Evolutionary conservation across 148 eudicot species (phyloP), one percentile per base, ranked within the genome.

Genomic region (Rhododendron griersonianum): DNA sequence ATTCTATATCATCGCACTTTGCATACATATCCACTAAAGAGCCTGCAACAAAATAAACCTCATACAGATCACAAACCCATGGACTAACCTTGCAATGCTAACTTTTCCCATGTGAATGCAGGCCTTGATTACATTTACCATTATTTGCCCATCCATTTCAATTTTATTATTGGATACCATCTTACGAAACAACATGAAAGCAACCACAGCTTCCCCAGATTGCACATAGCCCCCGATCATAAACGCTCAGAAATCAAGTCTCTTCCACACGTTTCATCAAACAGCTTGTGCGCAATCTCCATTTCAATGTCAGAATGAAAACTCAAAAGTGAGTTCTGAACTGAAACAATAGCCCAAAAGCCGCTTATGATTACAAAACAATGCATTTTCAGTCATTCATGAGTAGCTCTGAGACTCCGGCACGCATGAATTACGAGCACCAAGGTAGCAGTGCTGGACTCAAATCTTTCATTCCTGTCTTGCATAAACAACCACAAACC

Each of bases 241-340:
- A 86, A 41, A 91, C 91, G 87, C 95, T 95, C 95, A 83, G 98
- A 91, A 81, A 96, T 90, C 80, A 95, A 91, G 88, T 96, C 99
- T 92, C 94, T 90, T 0, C 84, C 91, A 76, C 28, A 50, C 93
- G 94, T 95, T 91, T 96, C 96, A 89, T 91, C 94, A 80, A 93
- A 95, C 91, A 95, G 2, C 48, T 86, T 89, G 51, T 86, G 90
- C 35, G 95, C 96, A 87, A 57, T 37, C 28, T 83, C 87, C 88
- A 93, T 74, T n/a, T 86, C 89, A 78, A 85, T 47, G 30, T 86
- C 90, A 35, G 84, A 86, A 73, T 95, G 91, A 89, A 92, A 81
- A 30, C 91, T 83, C 90, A 95, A 81, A 39, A 95, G 67, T 23
- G 94, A 90, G 74, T 96, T 96, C 81, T 93, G 92, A 21, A 95